These are phyloP conservation scores for Starmera stellimalicola DNA, from an alignment of 1,139 yeast genomes.

Conservation along the genomic window DNA sequence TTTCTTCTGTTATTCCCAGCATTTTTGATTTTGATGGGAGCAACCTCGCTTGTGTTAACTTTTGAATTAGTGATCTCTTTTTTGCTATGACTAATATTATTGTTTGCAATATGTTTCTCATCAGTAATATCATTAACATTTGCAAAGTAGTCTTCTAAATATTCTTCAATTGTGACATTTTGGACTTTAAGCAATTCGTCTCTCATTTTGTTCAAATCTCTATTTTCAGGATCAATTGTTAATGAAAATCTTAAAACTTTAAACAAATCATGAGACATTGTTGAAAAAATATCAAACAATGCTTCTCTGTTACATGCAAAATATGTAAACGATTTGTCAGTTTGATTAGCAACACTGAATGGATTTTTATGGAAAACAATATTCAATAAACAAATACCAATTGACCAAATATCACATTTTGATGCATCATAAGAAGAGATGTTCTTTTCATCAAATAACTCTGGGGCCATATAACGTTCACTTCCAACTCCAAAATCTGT, in stretches of 20 bases:
- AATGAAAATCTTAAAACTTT: slow-evolving; percentile 70
- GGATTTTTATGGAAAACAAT: slow-evolving; percentile 88
- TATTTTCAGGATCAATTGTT: slow-evolving; percentile 80
- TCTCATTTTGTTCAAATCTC: slow-evolving; percentile 55
- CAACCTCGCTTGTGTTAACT: slow-evolving; percentile 7
- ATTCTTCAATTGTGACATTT: slow-evolving; percentile 81
- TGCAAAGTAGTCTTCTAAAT: slow-evolving; percentile 26
- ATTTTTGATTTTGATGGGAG: slow-evolving; percentile 20
- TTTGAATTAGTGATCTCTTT: background rate
- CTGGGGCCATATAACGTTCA: slow-evolving; percentile 97
- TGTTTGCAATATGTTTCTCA: slow-evolving; percentile 8
- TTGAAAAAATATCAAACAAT: slow-evolving; percentile 82
- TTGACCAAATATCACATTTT: slow-evolving; percentile 87
- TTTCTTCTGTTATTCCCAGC: slow-evolving; percentile 33
- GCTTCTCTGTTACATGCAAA: slow-evolving; percentile 86
- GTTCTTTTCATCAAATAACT: slow-evolving; percentile 51
- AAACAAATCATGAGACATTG: slow-evolving; percentile 82
- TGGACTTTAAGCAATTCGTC: slow-evolving; percentile 50
- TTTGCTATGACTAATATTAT: slow-evolving; percentile 5
- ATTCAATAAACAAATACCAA: slow-evolving; percentile 80
- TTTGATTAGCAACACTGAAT: slow-evolving; percentile 71
- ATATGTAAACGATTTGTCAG: slow-evolving; percentile 80
- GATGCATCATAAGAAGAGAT: slow-evolving; percentile 69
- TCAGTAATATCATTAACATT: slow-evolving; percentile 8
- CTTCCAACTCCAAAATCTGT: slow-evolving; percentile 88